Percentiles rank a stretch among this genome's conserved stretches.
Evolutionary conservation across 176 grass and related monocot species (phyloP).

Genomic region (Lolium multiflorum): DNA sequence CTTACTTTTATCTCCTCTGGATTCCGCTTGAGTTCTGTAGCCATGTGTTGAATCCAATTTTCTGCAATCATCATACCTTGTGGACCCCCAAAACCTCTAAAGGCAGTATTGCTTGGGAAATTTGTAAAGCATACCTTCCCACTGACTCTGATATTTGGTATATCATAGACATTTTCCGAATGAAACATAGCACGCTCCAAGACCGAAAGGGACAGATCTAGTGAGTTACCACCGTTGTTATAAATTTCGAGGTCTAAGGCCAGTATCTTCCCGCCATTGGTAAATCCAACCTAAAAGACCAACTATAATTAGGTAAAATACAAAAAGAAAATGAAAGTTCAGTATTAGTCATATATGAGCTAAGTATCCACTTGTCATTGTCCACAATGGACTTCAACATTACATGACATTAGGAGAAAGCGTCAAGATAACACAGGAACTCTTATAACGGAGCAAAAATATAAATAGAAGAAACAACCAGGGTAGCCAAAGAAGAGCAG

Average conservation of each 20-base stretch:
- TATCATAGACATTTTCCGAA: conserved; percentile 90
- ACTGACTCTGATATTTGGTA: conserved; percentile 69
- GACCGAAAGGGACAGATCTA: conserved; percentile 79
- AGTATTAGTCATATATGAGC: neutral
- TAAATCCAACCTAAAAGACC: conserved; percentile 80
- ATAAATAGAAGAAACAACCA: no score
- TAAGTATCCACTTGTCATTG: conserved; percentile 10
- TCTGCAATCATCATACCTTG: conserved; percentile 92
- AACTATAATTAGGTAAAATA: conserved; percentile 27
- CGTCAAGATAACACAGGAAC: no score
- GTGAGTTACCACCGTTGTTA: conserved; percentile 86
- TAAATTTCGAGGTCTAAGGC: conserved; percentile 87
- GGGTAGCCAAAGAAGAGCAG: no score
- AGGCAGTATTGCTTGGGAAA: conserved; percentile 95
- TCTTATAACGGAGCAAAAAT: no score
- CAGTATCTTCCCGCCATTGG: conserved; percentile 82
- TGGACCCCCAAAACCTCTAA: conserved; percentile 95
- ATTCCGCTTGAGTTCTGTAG: conserved; percentile 70
- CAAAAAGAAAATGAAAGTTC: conserved; percentile 16
- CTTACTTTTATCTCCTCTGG: conserved; percentile 91
- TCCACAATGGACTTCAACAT: conserved; percentile 4
- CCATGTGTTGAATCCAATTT: conserved; percentile 93
- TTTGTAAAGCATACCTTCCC: conserved; percentile 96
- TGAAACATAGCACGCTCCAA: conserved; percentile 83
- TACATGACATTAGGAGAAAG: neutral